Percentiles rank a stretch among this genome's conserved stretches.
These are phyloP conservation scores for Echinochloa phyllopogon DNA, from an alignment of 176 grass and related monocot species.

Conservation along the genomic window DNA sequence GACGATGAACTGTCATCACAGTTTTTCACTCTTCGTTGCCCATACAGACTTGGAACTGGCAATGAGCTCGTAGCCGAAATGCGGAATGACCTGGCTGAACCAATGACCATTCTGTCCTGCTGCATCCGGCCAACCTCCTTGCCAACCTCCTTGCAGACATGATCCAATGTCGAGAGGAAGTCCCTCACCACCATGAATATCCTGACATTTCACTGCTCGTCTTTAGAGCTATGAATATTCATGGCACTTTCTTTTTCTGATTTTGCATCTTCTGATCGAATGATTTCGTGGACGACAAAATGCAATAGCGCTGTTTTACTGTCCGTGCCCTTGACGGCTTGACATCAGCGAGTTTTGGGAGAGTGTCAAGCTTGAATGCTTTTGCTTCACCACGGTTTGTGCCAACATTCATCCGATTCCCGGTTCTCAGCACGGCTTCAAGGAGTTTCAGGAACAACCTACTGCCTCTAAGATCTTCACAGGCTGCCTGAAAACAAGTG, in stretches of 20 bases:
- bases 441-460: conserved; percentile 92
- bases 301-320: conserved; percentile 94
- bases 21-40: conserved; percentile 51
- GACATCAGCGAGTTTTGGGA: conserved; percentile 96
- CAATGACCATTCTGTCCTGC: conserved; percentile 77
- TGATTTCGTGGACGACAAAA: conserved; percentile 98
- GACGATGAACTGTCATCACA: conserved; percentile 79
- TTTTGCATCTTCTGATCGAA: conserved; percentile 79
- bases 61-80: conserved; percentile 64
- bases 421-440: conserved; percentile 89
- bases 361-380: conserved; percentile 98
- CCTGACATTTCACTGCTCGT: conserved; percentile 89
- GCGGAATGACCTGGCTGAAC: conserved; percentile 81
- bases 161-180: conserved; percentile 84
- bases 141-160: conserved; percentile 97
- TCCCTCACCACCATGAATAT: conserved; percentile 99
- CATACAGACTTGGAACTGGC: conserved; percentile 65
- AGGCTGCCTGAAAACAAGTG: conserved; percentile 70
- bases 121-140: conserved; percentile 85
- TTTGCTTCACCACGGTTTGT: conserved; percentile 89
- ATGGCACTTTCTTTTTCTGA: conserved; percentile 55
- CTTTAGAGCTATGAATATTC: conserved; percentile 51
- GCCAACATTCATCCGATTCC: conserved; percentile 98
- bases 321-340: conserved; percentile 89
- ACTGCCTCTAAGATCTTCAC: conserved; percentile 88